Percentiles rank a stretch among this genome's conserved stretches.
Evolutionary conservation across 2,329 filamentous ascomycete genomes (phyloP).

Genomic region (Trichoderma oligosporum): DNA sequence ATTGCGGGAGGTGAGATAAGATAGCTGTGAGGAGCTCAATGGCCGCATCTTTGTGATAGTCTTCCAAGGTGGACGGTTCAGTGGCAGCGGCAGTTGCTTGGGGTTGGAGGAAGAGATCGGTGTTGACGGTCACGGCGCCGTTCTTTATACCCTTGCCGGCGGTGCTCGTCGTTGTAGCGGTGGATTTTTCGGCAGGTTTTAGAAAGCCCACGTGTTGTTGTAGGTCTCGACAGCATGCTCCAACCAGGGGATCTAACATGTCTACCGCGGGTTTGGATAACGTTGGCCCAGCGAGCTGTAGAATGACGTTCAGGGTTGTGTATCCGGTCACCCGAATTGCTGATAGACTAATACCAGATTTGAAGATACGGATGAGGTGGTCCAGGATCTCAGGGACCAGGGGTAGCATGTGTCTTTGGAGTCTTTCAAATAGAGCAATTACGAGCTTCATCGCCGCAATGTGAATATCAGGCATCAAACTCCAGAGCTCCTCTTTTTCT

Average conservation of each 20-base stretch:
- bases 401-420: constrained; percentile 56
- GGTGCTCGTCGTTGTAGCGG: too few species aligned
- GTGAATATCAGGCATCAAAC: constrained; percentile 70
- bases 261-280: constrained; percentile 63
- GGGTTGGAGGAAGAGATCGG: constrained; percentile 63
- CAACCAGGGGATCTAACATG: constrained; percentile 59
- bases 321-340: constrained; percentile 61
- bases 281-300: constrained; percentile 61
- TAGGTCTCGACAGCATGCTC: constrained; percentile 70
- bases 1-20: constrained; percentile 61
- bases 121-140: constrained; percentile 53
- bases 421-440: constrained; percentile 51
- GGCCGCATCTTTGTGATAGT: constrained; percentile 54
- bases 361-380: constrained; percentile 68
- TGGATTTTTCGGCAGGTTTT: constrained; percentile 36
- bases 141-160: constrained; percentile 35
- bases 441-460: constrained; percentile 64
- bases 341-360: constrained; percentile 49
- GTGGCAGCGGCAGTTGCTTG: constrained; percentile 32
- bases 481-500: constrained; percentile 77
- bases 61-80: constrained; percentile 36
- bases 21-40: constrained; percentile 58
- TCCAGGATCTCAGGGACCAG: constrained; percentile 64
- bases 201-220: constrained; percentile 52
- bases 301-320: constrained; percentile 50